A percentile compares a stretch with the other conserved stretches of the same genome.
Evolutionary conservation across 2,329 filamentous ascomycete species (phyloP).

Genomic region (Metarhizium humberi): DNA sequence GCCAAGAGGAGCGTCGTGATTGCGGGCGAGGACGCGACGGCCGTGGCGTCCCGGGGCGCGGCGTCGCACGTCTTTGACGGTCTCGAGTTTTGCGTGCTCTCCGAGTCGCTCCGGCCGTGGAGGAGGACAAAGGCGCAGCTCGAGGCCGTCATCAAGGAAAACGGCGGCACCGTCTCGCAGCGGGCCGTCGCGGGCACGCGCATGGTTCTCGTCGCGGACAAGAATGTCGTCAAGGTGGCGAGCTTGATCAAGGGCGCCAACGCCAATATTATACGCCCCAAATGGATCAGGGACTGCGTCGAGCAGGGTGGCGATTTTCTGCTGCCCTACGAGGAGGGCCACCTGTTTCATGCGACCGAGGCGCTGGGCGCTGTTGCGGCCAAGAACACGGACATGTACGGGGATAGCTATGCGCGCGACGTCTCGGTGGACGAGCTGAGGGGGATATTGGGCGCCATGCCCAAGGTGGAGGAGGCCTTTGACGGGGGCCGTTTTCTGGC

Average conservation of each 20-base stretch:
- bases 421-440: conserved; percentile 54
- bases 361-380: conserved; percentile 44
- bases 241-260: conserved; percentile 66
- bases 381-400: conserved; percentile 62
- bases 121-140: conserved; percentile 73
- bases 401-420: conserved; percentile 76
- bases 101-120: conserved; percentile 57
- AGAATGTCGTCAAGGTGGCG: conserved; percentile 71
- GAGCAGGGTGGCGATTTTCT: conserved; percentile 48
- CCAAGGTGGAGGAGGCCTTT: conserved; percentile 32
- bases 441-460: conserved; percentile 39
- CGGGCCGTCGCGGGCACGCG: conserved; percentile 51
- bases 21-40: conserved; percentile 51
- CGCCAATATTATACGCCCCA: conserved; percentile 65
- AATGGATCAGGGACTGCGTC: conserved; percentile 79
- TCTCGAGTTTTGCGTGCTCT: conserved; percentile 74
- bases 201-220: conserved; percentile 71
- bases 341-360: conserved; percentile 63
- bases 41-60: conserved; percentile 41
- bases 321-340: conserved; percentile 50
- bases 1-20: conserved; percentile 63
- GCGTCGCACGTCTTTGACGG: conserved; percentile 62
- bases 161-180: conserved; percentile 75
- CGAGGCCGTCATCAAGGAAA: conserved; percentile 70
- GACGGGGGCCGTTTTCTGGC: conserved; percentile 37